A percentile compares a stretch with the other conserved stretches of the same genome.
Evolutionary conservation across 208 protist species (phyloP).

Genomic region (Sergeia podlipaevii): DNA sequence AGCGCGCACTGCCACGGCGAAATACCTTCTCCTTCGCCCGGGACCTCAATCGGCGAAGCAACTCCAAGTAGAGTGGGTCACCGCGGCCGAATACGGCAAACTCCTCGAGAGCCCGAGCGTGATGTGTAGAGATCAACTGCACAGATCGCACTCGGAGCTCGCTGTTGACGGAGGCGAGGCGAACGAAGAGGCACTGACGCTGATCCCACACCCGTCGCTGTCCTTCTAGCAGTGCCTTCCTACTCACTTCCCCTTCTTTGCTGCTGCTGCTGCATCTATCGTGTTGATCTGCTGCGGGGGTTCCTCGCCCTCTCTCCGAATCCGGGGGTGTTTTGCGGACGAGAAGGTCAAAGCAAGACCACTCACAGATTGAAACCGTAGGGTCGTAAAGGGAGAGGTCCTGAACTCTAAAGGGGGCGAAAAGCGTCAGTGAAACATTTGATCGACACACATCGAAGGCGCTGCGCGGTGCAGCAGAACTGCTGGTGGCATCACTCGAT

Average conservation of each 20-base stretch:
- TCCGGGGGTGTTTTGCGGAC: constrained; percentile 37
- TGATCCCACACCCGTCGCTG: constrained; percentile 44
- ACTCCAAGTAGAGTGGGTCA: constrained; percentile 54
- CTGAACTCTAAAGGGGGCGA: constrained; percentile 66
- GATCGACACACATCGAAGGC: constrained; percentile 31
- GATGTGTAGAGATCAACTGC: constrained; percentile 55
- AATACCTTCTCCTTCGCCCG: no score
- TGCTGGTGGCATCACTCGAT: not conserved
- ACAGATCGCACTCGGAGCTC: constrained; percentile 74
- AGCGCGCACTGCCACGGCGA: no score
- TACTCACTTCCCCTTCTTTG: not conserved
- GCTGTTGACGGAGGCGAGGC: constrained; percentile 70
- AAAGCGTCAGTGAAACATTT: constrained; percentile 41
- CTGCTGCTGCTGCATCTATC: not conserved
- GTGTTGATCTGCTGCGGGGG: not conserved
- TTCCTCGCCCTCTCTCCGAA: not conserved
- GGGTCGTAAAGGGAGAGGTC: constrained; percentile 62
- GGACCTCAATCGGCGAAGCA: constrained; percentile 16
- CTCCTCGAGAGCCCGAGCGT: constrained; percentile 48
- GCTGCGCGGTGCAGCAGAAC: no score
- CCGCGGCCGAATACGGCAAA: constrained; percentile 53
- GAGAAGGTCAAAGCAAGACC: constrained; percentile 66
- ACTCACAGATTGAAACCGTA: constrained; percentile 61
- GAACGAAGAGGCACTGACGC: constrained; percentile 45
- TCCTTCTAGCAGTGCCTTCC: constrained; percentile 7